Percentiles rank a stretch among this genome's conserved stretches.
Conservation (phyloP, 2,329 filamentous ascomycete genomes). For the Neoscytalidium dimidiatum region DNA sequence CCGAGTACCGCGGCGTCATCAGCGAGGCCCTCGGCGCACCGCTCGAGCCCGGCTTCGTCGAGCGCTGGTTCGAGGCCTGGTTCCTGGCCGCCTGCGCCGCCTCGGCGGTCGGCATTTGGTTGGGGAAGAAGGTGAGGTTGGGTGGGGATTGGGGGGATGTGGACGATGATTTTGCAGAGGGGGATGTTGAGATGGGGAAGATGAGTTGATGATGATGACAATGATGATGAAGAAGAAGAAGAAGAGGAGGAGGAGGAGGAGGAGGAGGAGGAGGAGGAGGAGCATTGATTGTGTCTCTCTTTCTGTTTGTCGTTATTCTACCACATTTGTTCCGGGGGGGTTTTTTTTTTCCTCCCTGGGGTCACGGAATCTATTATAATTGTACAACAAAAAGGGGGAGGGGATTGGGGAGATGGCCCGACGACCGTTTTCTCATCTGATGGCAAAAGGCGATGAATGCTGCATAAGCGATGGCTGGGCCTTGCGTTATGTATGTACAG, state of each 20-base stretch:
- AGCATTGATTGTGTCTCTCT: slow-evolving; percentile 49
- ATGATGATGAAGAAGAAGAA: slow-evolving; percentile 55
- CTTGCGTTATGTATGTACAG: not conserved
- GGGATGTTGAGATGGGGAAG: slow-evolving; percentile 72
- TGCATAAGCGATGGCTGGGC: slow-evolving; percentile 14
- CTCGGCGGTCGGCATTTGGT: slow-evolving; percentile 23
- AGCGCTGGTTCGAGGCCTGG: slow-evolving; percentile 87
- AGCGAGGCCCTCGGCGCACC: slow-evolving; percentile 76
- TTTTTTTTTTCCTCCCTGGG: no score
- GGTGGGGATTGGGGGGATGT: slow-evolving; percentile 35
- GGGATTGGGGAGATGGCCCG: not conserved
- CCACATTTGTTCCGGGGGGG: no score
- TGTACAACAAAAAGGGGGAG: not conserved
- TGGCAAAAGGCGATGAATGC: not conserved
- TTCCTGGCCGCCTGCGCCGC: slow-evolving; percentile 59
- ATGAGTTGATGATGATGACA: slow-evolving; percentile 53
- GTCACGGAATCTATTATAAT: not conserved
- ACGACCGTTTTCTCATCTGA: not conserved
- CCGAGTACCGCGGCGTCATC: slow-evolving; percentile 74
- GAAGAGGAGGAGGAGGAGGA: slow-evolving; percentile 69
- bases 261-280: slow-evolving; percentile 72
- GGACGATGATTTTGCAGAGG: slow-evolving; percentile 41
- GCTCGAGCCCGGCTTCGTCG: slow-evolving; percentile 70
- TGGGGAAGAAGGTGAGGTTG: slow-evolving; percentile 51
- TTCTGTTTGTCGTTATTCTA: not conserved